Evolutionary conservation across 2,329 filamentous ascomycete genomes (phyloP).

Genomic region (Colletotrichum lupini): DNA sequence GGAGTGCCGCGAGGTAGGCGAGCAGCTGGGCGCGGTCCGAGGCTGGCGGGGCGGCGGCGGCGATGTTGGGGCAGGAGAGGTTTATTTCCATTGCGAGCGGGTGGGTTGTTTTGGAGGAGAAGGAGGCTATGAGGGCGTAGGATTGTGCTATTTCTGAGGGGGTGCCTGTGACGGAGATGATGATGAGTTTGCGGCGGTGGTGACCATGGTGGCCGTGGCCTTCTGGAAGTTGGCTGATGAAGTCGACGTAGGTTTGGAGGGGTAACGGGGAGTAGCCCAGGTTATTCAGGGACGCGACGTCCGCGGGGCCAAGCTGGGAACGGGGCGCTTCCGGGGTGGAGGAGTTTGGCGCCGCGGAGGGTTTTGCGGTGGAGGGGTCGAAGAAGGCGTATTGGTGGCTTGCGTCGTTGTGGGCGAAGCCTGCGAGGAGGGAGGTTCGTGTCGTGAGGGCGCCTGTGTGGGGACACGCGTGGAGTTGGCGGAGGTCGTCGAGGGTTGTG

Average conservation of each 20-base stretch:
- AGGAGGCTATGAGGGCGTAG: slow-evolving; percentile 61
- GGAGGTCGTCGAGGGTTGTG: slow-evolving; percentile 71
- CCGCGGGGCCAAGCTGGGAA: slow-evolving; percentile 34
- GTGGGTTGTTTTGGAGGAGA: slow-evolving; percentile 50
- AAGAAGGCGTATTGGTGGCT: slow-evolving; percentile 77
- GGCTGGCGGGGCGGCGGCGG: slow-evolving; percentile 74
- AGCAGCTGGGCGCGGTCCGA: slow-evolving; percentile 66
- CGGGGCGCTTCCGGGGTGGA: slow-evolving; percentile 39
- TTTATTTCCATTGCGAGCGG: slow-evolving; percentile 80
- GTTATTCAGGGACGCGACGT: slow-evolving; percentile 70
- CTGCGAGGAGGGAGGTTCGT: slow-evolving; percentile 73
- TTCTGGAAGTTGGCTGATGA: slow-evolving; percentile 60
- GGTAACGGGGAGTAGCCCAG: slow-evolving; percentile 78
- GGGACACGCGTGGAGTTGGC: slow-evolving; percentile 67
- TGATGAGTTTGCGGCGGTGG: slow-evolving; percentile 64
- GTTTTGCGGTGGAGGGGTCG: slow-evolving; percentile 49
- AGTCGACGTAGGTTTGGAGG: slow-evolving; percentile 68
- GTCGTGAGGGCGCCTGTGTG: slow-evolving; percentile 80
- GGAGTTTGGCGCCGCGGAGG: slow-evolving; percentile 38
- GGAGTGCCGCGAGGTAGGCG: slow-evolving; percentile 65
- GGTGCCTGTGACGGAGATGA: slow-evolving; percentile 77
- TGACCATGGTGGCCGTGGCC: slow-evolving; percentile 22
- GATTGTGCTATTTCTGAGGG: slow-evolving; percentile 66
- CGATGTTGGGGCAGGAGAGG: slow-evolving; percentile 82
- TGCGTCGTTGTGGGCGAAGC: slow-evolving; percentile 70